These are phyloP conservation scores for Populus tomentosa DNA, from an alignment of 441 rosid species.

Conservation along the genomic window DNA sequence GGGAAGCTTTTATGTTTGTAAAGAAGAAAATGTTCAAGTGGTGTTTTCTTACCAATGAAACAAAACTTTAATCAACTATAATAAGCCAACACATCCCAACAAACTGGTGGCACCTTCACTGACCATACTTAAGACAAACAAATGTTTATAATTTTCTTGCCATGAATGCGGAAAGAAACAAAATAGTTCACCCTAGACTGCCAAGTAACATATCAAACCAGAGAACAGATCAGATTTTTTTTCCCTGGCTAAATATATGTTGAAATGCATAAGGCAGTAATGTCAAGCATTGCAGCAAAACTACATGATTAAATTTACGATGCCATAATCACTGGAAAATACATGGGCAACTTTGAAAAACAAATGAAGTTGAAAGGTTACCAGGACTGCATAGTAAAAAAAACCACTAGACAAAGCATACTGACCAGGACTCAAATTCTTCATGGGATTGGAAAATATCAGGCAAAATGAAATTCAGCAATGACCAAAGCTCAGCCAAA, in stretches of 20 bases:
- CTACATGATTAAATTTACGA: background rate
- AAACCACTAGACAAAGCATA: background rate
- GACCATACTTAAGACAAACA: background rate
- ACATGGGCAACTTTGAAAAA: background rate
- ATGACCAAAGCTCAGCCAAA: slow-evolving; percentile 93
- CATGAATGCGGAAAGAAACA: background rate
- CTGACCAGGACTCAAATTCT: slow-evolving; percentile 95
- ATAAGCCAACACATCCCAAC: background rate
- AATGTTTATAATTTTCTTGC: too few species aligned
- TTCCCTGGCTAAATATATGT: background rate
- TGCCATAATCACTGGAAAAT: background rate
- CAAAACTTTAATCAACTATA: background rate
- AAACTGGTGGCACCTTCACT: background rate
- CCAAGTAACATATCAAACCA: too few species aligned
- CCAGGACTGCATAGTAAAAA: background rate
- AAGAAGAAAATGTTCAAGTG: background rate
- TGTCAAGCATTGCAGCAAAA: background rate
- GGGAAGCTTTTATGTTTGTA: background rate
- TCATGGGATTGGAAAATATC: slow-evolving; percentile 91
- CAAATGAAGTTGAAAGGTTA: background rate
- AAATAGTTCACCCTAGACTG: background rate
- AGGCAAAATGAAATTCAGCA: slow-evolving; percentile 89
- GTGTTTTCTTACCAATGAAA: background rate
- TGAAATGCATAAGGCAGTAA: background rate
- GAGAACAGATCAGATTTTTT: too few species aligned